Conservation (phyloP, 2,329 filamentous ascomycete genomes). For the Trichoderma sp. region DNA sequence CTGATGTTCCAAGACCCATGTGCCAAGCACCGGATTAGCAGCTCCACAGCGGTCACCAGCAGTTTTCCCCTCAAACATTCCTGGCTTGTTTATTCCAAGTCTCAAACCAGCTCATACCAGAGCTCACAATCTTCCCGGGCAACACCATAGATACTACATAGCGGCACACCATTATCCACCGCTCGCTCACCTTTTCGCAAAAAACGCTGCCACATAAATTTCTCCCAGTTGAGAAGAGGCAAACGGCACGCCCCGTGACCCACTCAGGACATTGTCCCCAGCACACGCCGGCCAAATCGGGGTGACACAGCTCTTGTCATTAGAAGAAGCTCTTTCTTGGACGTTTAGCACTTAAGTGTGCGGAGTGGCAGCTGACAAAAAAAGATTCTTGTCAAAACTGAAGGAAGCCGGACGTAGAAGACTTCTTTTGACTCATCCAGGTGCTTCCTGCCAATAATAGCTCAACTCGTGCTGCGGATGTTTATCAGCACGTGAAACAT, state of each 20-base stretch:
- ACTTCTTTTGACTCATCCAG: too few species aligned
- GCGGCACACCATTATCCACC: not conserved
- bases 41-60: slow-evolving; percentile 10
- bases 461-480: too few species aligned
- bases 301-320: not conserved
- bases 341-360: not conserved
- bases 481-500: not conserved
- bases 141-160: not conserved
- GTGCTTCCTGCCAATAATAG: not conserved
- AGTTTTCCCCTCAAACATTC: slow-evolving; percentile 11
- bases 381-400: not conserved
- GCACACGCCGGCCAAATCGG: not conserved
- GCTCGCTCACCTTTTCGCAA: not conserved
- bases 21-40: not conserved
- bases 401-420: not conserved
- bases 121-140: not conserved
- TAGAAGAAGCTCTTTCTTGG: not conserved
- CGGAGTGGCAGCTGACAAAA: slow-evolving; percentile 1
- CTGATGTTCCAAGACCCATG: not conserved
- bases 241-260: slow-evolving; percentile 10
- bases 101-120: slow-evolving; percentile 1
- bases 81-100: slow-evolving; percentile 11
- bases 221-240: not conserved
- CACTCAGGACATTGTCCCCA: not conserved
- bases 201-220: not conserved